Percentiles rank a stretch among this genome's conserved stretches.
phyloP scores from a whole-genome alignment of 306 rosid genomes.

The Rosa lucieae region DNA sequence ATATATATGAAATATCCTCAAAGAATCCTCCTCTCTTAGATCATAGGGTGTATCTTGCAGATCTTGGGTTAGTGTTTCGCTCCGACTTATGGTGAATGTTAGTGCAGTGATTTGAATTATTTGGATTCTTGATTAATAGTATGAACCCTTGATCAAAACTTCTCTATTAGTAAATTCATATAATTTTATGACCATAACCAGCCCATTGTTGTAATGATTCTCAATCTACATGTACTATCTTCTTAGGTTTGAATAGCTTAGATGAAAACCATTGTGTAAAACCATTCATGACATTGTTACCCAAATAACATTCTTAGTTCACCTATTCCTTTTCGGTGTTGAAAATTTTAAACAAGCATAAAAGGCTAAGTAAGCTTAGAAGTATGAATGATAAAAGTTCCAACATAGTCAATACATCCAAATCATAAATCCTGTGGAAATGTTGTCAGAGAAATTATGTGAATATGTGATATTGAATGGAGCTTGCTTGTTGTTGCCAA shows the following conservation, averaged over 20 bases:
- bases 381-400: neutral
- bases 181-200: neutral
- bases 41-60: neutral
- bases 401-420: neutral
- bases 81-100: neutral
- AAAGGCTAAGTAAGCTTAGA: neutral
- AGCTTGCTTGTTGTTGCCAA: neutral
- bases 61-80: neutral
- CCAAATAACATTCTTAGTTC: slow-evolving; percentile 1
- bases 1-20: neutral
- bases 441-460: neutral
- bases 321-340: neutral
- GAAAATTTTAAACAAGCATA: neutral
- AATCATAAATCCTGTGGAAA: neutral
- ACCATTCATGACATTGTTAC: neutral
- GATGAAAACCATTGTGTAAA: neutral
- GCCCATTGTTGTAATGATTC: neutral
- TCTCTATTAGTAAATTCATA: neutral
- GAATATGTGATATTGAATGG: neutral
- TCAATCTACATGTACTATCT: neutral
- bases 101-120: neutral
- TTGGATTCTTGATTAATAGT: neutral
- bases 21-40: no score
- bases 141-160: neutral
- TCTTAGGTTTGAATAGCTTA: neutral